These are phyloP conservation scores for Suhomyces canberraensis DNA, from an alignment of 805 yeast species.

Conservation along the genomic window DNA sequence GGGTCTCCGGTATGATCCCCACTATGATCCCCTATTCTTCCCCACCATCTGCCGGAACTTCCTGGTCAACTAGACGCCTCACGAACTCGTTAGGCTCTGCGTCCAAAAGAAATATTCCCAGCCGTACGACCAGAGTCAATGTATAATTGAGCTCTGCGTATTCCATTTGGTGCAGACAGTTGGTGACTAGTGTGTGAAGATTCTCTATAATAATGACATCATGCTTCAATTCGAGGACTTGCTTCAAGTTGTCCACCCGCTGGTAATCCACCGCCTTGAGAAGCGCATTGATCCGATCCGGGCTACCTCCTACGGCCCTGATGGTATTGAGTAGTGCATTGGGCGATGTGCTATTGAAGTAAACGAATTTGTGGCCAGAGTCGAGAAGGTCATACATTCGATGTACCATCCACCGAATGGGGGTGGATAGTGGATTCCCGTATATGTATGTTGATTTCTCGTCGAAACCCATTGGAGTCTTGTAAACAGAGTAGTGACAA, in stretches of 20 bases:
- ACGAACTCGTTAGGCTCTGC: constrained; percentile 5
- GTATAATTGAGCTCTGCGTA: constrained; percentile 8
- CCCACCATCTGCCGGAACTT: no score
- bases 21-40: no score
- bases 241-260: constrained; percentile 5
- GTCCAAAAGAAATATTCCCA: constrained; percentile 6
- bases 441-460: neutral
- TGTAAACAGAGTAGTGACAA: neutral
- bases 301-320: neutral
- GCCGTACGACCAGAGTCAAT: constrained; percentile 5
- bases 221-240: neutral
- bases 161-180: constrained; percentile 1
- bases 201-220: constrained; percentile 9
- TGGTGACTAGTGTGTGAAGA: constrained; percentile 5
- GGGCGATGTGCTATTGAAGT: constrained; percentile 9
- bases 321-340: constrained; percentile 5
- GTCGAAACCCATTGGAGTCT: no score
- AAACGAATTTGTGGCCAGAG: constrained; percentile 1
- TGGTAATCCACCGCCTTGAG: constrained; percentile 10
- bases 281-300: neutral
- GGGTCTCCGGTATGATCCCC: no score
- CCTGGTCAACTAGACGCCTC: constrained; percentile 2
- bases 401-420: neutral
- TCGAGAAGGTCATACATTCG: neutral
- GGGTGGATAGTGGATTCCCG: neutral